A percentile compares a stretch with the other conserved stretches of the same genome.
Conservation (phyloP, 805 yeast species). For the Myxozyma kluyveri region DNA sequence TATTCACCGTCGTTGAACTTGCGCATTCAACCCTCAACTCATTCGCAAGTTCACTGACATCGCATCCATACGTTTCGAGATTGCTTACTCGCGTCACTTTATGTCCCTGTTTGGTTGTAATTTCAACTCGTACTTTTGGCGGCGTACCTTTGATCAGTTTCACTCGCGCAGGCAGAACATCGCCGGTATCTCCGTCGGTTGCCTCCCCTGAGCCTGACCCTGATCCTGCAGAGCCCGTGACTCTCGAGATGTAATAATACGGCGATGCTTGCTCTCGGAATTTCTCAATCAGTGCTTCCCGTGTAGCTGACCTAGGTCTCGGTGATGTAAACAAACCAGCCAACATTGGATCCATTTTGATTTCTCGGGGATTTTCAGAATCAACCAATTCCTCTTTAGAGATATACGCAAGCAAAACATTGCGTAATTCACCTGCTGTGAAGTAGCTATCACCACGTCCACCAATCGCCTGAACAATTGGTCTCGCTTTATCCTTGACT, state of each 20-base stretch:
- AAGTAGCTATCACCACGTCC: constrained; percentile 49
- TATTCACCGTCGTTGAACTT: constrained; percentile 69
- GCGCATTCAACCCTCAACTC: constrained; percentile 78
- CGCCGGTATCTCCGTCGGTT: constrained; percentile 38
- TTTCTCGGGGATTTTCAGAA: constrained; percentile 50
- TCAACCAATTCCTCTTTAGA: constrained; percentile 50
- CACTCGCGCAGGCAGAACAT: constrained; percentile 19
- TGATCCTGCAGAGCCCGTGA: no score
- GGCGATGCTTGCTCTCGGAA: constrained; percentile 46
- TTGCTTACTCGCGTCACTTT: constrained; percentile 75
- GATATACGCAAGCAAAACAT: constrained; percentile 56
- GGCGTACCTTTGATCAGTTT: constrained; percentile 59
- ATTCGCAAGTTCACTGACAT: constrained; percentile 61
- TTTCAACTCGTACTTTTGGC: constrained; percentile 63
- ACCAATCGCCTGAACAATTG: constrained; percentile 47
- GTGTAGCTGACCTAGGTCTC: constrained; percentile 33
- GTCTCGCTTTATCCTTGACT: constrained; percentile 46
- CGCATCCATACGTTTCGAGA: constrained; percentile 64
- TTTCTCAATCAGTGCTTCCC: constrained; percentile 42
- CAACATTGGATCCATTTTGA: constrained; percentile 57
- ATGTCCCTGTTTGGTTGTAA: constrained; percentile 77
- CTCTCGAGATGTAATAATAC: constrained; percentile 49
- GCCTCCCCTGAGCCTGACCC: no score
- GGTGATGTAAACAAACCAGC: constrained; percentile 1
- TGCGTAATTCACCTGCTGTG: constrained; percentile 54